A percentile compares a stretch with the other conserved stretches of the same genome.
Conservation (phyloP, 257 asterid species). For the Capsicum chinense region DNA sequence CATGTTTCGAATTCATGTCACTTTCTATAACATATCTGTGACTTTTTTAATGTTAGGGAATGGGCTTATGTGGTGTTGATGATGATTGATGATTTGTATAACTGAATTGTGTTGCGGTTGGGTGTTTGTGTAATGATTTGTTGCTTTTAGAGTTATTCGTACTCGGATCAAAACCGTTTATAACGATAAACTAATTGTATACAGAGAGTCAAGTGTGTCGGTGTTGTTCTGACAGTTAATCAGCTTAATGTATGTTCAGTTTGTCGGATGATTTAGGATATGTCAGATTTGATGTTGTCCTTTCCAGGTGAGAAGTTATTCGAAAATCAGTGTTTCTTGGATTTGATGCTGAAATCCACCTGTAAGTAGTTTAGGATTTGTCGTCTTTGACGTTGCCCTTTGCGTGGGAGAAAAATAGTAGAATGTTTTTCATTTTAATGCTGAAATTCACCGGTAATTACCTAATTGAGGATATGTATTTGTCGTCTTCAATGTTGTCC, state of each 20-base stretch:
- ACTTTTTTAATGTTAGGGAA: background rate
- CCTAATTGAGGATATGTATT: background rate
- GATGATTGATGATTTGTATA: background rate
- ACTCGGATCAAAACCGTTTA: background rate
- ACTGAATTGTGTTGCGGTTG: background rate
- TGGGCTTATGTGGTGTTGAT: background rate
- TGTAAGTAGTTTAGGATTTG: background rate
- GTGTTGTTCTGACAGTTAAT: conserved; percentile 22
- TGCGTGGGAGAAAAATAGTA: background rate
- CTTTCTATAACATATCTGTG: background rate
- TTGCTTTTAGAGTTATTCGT: background rate
- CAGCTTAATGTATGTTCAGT: background rate
- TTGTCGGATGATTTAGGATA: background rate
- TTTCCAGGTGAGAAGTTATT: background rate
- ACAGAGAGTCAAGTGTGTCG: background rate
- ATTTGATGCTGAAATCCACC: background rate
- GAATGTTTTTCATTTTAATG: conserved; percentile 16
- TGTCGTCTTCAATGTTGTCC: conserved; percentile 5
- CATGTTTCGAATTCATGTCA: background rate
- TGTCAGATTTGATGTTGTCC: conserved; percentile 13
- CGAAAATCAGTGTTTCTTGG: background rate
- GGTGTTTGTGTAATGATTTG: background rate
- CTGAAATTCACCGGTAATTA: background rate
- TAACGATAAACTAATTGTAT: background rate
- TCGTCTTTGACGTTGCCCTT: background rate